Conservation (phyloP, 345 rosid genomes). For the Ceriops tagal region DNA sequence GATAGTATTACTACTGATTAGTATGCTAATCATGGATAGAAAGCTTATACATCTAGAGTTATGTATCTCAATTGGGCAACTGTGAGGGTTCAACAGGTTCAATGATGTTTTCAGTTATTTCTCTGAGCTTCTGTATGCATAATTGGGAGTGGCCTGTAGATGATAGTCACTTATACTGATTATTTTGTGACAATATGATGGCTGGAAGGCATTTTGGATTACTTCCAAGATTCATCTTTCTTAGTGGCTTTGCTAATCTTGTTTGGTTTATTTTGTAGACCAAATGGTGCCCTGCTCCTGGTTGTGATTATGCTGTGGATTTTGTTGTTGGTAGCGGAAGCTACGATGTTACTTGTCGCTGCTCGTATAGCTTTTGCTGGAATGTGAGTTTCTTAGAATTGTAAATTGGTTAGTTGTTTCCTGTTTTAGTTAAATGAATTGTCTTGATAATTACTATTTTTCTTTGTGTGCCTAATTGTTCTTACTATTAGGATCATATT, state of each 20-base stretch:
- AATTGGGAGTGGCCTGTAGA: too few relatives aligned
- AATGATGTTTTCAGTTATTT: too few relatives aligned
- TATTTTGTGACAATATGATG: too few relatives aligned
- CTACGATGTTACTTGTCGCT: slow-evolving; percentile 75
- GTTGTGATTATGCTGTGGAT: slow-evolving; percentile 92
- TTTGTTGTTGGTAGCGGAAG: slow-evolving; percentile 74
- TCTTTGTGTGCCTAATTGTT: background rate
- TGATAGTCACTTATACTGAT: too few relatives aligned
- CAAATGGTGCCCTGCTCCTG: slow-evolving; percentile 99
- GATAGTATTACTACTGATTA: too few relatives aligned
- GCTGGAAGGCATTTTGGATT: too few relatives aligned
- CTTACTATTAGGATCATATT: background rate
- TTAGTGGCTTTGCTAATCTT: background rate
- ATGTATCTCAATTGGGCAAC: too few relatives aligned
- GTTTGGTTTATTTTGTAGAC: slow-evolving; percentile 46
- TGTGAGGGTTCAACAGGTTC: too few relatives aligned
- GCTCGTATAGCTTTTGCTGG: slow-evolving; percentile 88
- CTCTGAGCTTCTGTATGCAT: too few relatives aligned
- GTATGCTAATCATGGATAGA: too few relatives aligned
- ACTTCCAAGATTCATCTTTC: too few relatives aligned
- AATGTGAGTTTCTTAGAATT: slow-evolving; percentile 48
- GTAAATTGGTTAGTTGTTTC: background rate
- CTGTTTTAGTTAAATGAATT: background rate
- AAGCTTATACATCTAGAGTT: too few relatives aligned
- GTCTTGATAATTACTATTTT: background rate